Conservation (phyloP, 805 yeast species). For the Kazachstania psychrophila region DNA sequence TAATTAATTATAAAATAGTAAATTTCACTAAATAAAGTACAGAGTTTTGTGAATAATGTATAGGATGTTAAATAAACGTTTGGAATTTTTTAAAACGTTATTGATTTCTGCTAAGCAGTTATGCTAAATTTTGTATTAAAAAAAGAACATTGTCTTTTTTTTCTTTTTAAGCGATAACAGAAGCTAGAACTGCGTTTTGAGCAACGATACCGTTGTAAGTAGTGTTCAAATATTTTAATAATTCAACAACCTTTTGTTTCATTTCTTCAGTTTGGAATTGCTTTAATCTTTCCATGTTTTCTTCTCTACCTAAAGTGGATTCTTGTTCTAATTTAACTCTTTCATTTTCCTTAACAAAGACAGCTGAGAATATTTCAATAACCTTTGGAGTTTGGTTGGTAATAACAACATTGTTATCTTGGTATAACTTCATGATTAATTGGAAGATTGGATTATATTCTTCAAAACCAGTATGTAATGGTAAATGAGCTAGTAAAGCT, state of each 20-base stretch:
- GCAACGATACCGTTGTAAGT: constrained; percentile 57
- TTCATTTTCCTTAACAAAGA: constrained; percentile 69
- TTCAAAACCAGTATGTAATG: constrained; percentile 80
- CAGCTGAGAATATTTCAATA: constrained; percentile 57
- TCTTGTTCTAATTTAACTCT: constrained; percentile 58
- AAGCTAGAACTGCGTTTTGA: constrained; percentile 30
- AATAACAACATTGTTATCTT: constrained; percentile 47
- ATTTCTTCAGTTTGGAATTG: constrained; percentile 69
- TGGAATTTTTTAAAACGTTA: too few relatives aligned
- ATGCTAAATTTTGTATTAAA: too few relatives aligned
- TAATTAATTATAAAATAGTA: too few relatives aligned
- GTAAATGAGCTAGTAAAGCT: constrained; percentile 64
- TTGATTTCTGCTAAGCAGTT: too few relatives aligned
- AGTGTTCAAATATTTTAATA: constrained; percentile 63
- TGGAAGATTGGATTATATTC: constrained; percentile 88
- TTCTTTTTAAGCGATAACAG: constrained; percentile 29
- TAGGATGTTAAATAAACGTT: too few relatives aligned
- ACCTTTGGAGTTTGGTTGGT: constrained; percentile 49
- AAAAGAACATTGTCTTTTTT: too few relatives aligned
- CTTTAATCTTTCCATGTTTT: constrained; percentile 62
- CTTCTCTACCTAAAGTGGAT: constrained; percentile 80
- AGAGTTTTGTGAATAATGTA: too few relatives aligned
- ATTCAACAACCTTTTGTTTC: constrained; percentile 53
- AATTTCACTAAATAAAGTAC: too few relatives aligned
- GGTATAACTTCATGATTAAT: constrained; percentile 63